Evolutionary conservation across 768 basidiomycete genomes (phyloP), one percentile per base, ranked within the genome.

Genomic region (Neoboletus brunneissimus): DNA sequence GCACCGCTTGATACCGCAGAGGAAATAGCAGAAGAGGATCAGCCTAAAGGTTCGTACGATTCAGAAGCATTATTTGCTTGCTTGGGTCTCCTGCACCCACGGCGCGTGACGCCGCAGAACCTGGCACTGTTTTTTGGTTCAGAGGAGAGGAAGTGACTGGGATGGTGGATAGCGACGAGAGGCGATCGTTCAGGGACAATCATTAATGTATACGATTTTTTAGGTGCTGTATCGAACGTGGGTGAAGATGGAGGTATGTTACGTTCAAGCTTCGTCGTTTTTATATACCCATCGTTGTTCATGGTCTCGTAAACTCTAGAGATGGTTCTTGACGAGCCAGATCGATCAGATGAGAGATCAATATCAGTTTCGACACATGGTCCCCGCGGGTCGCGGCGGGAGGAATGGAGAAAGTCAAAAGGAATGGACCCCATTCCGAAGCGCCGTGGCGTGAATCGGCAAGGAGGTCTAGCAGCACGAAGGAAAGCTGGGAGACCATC

Each of bases 321-420:
- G 5, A 87, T 86, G 84, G 74, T 76, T 51, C 65, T 86, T 41
- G 87, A 90, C 49, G 64, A 57, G 44, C 55, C 61, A 4, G 60
- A 46, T 38, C 55, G 43, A 50, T 47, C 66, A n/a, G 53, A 70
- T 25, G 71, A 71, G 45, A 61, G 63, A 55, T 50, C 73, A 5
- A 68, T 68, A 48, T 69, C 67, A 22, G 78, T 94, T 59, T 94
- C 92, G 10, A 95, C 93, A 3, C 90, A 94, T 64, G 93, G 92
- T 13, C 81, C 86, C 3, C 83, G 91, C 32, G 76, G 79, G 48
- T 88, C 89, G 47, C 77, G 93, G 57, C 79, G 89, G 59, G 92
- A 93, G 68, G 78, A 84, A 61, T 95, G 93, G 93, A 77, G 91
- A 67, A 74, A 74, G 54, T 87, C 91, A 23, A 95, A 93, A 68